phyloP scores from a whole-genome alignment of 148 eudicot genomes.

The Rhododendron ferrugineum region DNA sequence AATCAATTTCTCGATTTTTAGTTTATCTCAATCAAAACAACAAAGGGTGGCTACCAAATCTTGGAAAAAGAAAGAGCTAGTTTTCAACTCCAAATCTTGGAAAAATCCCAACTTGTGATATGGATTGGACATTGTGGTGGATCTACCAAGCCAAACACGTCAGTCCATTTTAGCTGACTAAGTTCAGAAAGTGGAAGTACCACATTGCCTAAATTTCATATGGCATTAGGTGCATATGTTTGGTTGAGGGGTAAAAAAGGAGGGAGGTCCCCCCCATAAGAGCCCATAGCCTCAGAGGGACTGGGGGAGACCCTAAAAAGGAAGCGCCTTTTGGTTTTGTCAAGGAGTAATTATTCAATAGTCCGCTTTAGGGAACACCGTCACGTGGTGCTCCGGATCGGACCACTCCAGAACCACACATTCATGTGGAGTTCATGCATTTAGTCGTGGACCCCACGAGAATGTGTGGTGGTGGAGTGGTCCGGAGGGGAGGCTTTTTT shows the following conservation, averaged over 20 bases:
- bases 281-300: background rate
- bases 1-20: too few species aligned
- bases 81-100: background rate
- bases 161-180: background rate
- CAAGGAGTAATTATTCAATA: background rate
- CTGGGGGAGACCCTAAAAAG: background rate
- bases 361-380: too few species aligned
- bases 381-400: too few species aligned
- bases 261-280: background rate
- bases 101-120: background rate
- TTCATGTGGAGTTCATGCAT: too few species aligned
- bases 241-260: background rate
- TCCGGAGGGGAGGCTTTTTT: too few species aligned
- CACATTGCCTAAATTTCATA: background rate
- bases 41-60: too few species aligned
- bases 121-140: background rate
- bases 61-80: background rate
- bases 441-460: too few species aligned
- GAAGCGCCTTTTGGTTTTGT: background rate
- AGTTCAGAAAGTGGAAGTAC: background rate
- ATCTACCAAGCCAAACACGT: background rate
- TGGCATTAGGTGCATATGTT: background rate
- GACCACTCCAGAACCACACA: too few species aligned
- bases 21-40: too few species aligned
- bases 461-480: too few species aligned